Evolutionary conservation across 345 rosid species (phyloP), one percentile per base, ranked within the genome.

Genomic region (Ceriops zippeliana): DNA sequence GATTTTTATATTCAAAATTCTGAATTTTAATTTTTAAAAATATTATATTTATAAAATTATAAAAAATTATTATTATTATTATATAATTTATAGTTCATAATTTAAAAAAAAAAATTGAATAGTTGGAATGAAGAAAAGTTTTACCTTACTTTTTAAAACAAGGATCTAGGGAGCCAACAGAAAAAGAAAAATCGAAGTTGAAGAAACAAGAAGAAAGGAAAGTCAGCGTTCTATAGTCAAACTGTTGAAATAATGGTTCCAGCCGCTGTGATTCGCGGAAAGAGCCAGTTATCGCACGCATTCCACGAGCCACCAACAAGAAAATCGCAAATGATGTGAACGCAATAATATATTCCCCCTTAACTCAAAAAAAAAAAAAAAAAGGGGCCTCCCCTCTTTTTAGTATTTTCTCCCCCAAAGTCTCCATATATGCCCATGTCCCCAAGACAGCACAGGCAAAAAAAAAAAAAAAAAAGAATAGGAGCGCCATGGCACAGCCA

Each of bases 171-270:
- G 17, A 13, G 49, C 17, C 16, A 38, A 38, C 15, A 10, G 46
- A 38, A 38, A 38, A 38, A 7, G 13, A 38, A 67, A 67, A 65
- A 30, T 67, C 65, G 30, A 30, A 69, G 28, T 22, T 54, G 27
- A 54, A 54, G 22, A 24, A 22, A 24, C 28, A 0, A 9, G 30
- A 9, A 24, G 15, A 4, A 54, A 9, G 16, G 28, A 54, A 54
- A 54, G 59, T 54, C 59, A 22, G 28, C 64, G 19, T 24, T 70
- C 66, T 52, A 61, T 58, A 51, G 66, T 70, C 73, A 70, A 61
- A 56, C 17, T 27, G 7, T 49, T 30, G 51, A 60, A 60, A 60
- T 26, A 16, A 20, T 15, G 1, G 30, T 7, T 7, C 42, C 47
- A 22, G 63, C 56, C 10, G 1, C 16, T 15, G 1, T 24, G 28